Evolutionary conservation across 2,329 filamentous ascomycete species (phyloP).

Genomic region (Pleurostoma richardsiae): DNA sequence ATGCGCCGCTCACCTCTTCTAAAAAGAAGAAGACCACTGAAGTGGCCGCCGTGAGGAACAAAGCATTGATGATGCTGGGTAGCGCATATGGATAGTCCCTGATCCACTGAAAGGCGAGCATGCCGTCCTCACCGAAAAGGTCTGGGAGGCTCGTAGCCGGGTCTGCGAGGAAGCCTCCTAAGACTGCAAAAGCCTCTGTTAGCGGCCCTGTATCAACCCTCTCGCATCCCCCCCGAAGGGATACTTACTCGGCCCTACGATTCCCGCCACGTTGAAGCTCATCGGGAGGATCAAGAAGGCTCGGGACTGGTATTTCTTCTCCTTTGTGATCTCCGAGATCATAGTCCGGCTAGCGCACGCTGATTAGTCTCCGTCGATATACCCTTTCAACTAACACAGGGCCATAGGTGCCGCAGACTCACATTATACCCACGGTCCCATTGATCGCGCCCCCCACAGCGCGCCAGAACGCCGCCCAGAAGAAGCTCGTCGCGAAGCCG

Average conservation of each 20-base stretch:
- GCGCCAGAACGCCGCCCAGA: constrained; percentile 60
- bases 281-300: constrained; percentile 42
- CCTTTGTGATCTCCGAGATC: constrained; percentile 43
- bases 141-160: constrained; percentile 56
- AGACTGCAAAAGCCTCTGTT: constrained; percentile 14
- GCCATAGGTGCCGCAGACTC: constrained; percentile 13
- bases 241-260: constrained; percentile 36
- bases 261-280: constrained; percentile 41
- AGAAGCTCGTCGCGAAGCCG: constrained; percentile 64
- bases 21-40: constrained; percentile 56
- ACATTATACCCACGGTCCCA: constrained; percentile 44
- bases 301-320: constrained; percentile 41
- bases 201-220: background rate
- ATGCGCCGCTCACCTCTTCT: constrained; percentile 47
- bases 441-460: constrained; percentile 56
- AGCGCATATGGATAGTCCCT: constrained; percentile 62
- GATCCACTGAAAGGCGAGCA: constrained; percentile 61
- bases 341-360: constrained; percentile 32
- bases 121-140: constrained; percentile 55
- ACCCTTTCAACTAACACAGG: too few species aligned
- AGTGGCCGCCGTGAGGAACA: constrained; percentile 52
- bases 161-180: constrained; percentile 66
- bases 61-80: constrained; percentile 62
- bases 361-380: too few species aligned
- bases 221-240: background rate